Conservation (phyloP, 2,329 filamentous ascomycete species). For the Helminthosporium solani region DNA sequence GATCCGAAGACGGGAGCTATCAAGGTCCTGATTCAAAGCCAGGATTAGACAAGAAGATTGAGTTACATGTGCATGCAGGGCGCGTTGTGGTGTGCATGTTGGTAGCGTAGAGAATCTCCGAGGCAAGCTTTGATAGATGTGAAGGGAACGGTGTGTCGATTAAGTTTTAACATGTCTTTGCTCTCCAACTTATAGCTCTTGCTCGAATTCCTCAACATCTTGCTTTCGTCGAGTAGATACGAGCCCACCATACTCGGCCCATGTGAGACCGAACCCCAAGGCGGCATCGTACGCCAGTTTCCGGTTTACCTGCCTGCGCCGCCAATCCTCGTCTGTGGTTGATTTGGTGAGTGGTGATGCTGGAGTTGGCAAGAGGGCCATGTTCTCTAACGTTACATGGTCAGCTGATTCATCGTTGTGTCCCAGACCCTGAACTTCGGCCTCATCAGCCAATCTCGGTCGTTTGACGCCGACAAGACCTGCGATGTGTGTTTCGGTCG, state of each 20-base stretch:
- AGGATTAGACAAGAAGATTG: conserved; percentile 24
- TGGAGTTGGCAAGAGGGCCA: too few relatives aligned
- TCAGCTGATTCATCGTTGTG: background rate
- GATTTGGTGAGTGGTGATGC: background rate
- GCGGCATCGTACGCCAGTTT: conserved; percentile 33
- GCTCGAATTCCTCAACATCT: conserved; percentile 16
- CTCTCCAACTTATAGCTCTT: conserved; percentile 14
- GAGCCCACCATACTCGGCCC: conserved; percentile 46
- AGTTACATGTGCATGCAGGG: background rate
- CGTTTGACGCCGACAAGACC: conserved; percentile 5
- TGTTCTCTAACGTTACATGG: too few relatives aligned
- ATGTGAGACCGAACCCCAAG: conserved; percentile 40
- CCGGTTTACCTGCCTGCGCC: conserved; percentile 14
- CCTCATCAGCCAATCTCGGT: background rate
- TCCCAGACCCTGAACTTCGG: background rate
- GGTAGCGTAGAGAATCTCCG: too few relatives aligned
- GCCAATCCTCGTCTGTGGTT: conserved; percentile 1
- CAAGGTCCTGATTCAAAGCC: conserved; percentile 90
- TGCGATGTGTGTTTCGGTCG: background rate
- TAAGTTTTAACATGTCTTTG: too few relatives aligned
- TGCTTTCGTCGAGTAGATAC: conserved; percentile 37
- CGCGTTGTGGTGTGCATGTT: too few relatives aligned
- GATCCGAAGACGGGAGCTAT: conserved; percentile 93
- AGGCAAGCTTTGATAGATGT: background rate
- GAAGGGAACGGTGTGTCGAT: background rate